Evolutionary conservation across 2,329 filamentous ascomycete genomes (phyloP).

Genomic region (Venturiaceae sp.): DNA sequence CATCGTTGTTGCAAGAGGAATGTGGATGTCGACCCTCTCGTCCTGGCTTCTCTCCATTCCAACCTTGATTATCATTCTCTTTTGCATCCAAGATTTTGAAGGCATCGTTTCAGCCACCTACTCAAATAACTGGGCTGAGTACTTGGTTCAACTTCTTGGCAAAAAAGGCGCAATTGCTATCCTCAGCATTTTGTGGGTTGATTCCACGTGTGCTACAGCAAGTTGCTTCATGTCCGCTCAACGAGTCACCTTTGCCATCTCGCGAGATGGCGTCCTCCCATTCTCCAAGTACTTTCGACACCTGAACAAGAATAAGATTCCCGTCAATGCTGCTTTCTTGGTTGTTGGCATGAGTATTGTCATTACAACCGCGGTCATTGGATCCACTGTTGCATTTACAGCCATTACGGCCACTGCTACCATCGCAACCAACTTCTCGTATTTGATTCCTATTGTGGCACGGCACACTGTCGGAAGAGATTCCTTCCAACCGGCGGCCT

Average conservation of each 20-base stretch:
- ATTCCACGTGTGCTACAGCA: conserved; percentile 27
- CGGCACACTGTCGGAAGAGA: conserved; percentile 27
- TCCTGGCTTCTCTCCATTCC: conserved; percentile 28
- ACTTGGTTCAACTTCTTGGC: conserved; percentile 27
- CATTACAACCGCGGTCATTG: conserved; percentile 27
- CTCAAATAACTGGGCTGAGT: conserved; percentile 30
- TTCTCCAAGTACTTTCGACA: conserved; percentile 24
- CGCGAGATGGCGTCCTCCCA: conserved; percentile 29
- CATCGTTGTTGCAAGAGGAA: conserved; percentile 27
- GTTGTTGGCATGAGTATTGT: conserved; percentile 22
- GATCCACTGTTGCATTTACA: conserved; percentile 25
- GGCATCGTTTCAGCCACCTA: conserved; percentile 25
- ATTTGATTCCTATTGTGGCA: conserved; percentile 29
- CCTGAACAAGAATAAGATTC: conserved; percentile 23
- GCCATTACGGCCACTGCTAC: conserved; percentile 29
- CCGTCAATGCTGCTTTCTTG: conserved; percentile 25
- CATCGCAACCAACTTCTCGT: conserved; percentile 28
- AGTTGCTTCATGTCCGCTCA: conserved; percentile 29
- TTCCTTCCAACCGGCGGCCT: conserved; percentile 23
- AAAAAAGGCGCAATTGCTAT: conserved; percentile 24
- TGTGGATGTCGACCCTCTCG: conserved; percentile 27
- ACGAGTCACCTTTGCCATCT: conserved; percentile 30
- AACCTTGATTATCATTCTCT: conserved; percentile 28
- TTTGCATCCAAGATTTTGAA: conserved; percentile 31
- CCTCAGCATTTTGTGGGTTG: conserved; percentile 26